phyloP scores from a whole-genome alignment of 495 filamentous ascomycete species.

The Aspergillus baeticus region DNA sequence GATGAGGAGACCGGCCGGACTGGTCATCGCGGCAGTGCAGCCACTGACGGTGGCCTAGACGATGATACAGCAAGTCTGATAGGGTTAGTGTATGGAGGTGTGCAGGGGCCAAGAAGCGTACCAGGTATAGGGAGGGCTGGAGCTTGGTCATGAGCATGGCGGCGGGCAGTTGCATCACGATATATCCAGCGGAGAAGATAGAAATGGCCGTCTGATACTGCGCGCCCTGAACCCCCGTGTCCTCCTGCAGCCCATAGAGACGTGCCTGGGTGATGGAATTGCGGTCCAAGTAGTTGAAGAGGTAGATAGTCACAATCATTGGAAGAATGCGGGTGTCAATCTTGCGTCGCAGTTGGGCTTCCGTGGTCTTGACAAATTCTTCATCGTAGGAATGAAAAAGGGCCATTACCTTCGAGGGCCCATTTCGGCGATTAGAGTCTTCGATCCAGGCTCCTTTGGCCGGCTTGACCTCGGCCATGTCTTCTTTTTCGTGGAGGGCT shows the following conservation, averaged over 20 bases:
- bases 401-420: conserved; percentile 8
- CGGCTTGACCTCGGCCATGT: background rate
- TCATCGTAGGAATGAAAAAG: conserved; percentile 18
- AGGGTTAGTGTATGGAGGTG: too few species aligned
- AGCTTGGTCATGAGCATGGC: conserved; percentile 41
- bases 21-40: conserved; percentile 50
- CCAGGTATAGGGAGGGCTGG: conserved; percentile 58
- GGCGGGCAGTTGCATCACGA: background rate
- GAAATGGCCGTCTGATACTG: conserved; percentile 59
- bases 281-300: conserved; percentile 47
- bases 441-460: conserved; percentile 16
- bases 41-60: conserved; percentile 64
- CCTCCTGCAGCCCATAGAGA: conserved; percentile 51
- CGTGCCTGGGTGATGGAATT: conserved; percentile 53
- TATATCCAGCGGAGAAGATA: conserved; percentile 66
- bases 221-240: conserved; percentile 42
- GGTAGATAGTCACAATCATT: conserved; percentile 31
- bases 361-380: conserved; percentile 13
- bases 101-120: conserved; percentile 20
- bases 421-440: background rate
- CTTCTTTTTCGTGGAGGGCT: background rate
- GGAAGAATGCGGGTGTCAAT: conserved; percentile 32
- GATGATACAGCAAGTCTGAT: conserved; percentile 53
- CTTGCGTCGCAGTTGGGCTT: conserved; percentile 17
- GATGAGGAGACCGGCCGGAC: conserved; percentile 42